These are phyloP conservation scores for Candolleomyces efflorescens DNA, from an alignment of 768 basidiomycete species.

Conservation along the genomic window DNA sequence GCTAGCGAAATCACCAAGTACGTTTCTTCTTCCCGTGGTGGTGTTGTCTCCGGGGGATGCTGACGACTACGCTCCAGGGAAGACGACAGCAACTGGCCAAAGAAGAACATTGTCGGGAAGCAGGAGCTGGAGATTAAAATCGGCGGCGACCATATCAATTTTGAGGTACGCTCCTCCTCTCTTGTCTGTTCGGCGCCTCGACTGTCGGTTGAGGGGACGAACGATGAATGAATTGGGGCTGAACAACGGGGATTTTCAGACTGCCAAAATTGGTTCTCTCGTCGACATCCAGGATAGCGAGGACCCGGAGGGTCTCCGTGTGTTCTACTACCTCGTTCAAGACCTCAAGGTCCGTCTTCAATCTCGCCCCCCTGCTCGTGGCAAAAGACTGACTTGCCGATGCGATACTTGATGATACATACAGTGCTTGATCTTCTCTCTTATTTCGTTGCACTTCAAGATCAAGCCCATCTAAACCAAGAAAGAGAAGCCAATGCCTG, in stretches of 20 bases:
- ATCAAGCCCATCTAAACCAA: constrained; percentile 97
- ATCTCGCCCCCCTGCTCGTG: not conserved
- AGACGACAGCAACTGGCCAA: constrained; percentile 98
- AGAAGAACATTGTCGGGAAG: constrained; percentile 98
- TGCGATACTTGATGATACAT: not conserved
- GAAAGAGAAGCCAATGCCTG: constrained; percentile 12
- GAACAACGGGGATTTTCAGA: constrained; percentile 42
- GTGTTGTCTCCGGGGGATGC: not conserved
- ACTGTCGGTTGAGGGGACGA: no score
- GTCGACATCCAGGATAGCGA: constrained; percentile 97
- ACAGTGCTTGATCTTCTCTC: constrained; percentile 95
- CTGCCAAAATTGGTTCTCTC: constrained; percentile 95
- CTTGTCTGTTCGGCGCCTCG: no score
- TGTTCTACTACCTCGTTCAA: constrained; percentile 98
- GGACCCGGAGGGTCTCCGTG: constrained; percentile 94
- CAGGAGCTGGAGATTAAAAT: constrained; percentile 96
- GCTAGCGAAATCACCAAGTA: constrained; percentile 94
- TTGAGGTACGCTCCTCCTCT: constrained; percentile 84
- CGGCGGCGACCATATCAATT: constrained; percentile 94
- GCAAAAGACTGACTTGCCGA: not conserved
- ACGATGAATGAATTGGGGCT: no score
- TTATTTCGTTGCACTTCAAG: constrained; percentile 99
- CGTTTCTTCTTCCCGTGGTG: constrained; percentile 15
- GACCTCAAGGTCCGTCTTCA: constrained; percentile 74
- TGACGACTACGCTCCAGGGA: constrained; percentile 53